Evolutionary conservation across 2,329 filamentous ascomycete species (phyloP).

Genomic region (Penicillium sp.): DNA sequence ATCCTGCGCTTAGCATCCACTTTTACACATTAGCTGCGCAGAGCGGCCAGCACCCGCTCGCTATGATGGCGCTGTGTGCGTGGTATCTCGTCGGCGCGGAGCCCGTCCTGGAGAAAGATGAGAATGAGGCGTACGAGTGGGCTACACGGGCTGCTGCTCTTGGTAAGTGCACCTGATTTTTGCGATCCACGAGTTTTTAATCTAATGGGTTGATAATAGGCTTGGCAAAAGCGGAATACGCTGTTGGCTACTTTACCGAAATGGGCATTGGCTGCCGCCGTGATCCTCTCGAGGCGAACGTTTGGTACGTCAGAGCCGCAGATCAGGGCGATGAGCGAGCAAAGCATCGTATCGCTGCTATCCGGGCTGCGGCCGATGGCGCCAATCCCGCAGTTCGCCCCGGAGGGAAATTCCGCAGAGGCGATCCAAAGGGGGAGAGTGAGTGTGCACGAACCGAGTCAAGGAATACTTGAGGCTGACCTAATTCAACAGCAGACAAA

Average conservation of each 20-base stretch:
- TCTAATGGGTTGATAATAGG: constrained; percentile 29
- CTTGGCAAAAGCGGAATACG: constrained; percentile 76
- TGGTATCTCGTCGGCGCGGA: constrained; percentile 98
- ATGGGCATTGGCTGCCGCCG: constrained; percentile 96
- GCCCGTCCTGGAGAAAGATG: constrained; percentile 89
- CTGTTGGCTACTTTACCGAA: constrained; percentile 95
- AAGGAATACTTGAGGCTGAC: constrained; percentile 5
- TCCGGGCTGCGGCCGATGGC: constrained; percentile 75
- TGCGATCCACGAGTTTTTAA: too few species aligned
- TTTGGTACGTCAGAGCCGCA: constrained; percentile 96
- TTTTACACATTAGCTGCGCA: constrained; percentile 96
- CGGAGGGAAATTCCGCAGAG: constrained; percentile 14
- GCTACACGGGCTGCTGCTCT: constrained; percentile 80
- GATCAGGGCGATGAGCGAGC: constrained; percentile 89
- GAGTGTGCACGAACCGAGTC: constrained; percentile 10
- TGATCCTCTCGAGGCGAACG: constrained; percentile 94
- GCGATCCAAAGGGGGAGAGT: constrained; percentile 14
- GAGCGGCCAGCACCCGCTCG: constrained; percentile 75
- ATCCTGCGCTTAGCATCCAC: constrained; percentile 91
- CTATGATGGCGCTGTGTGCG: constrained; percentile 98
- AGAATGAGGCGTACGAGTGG: constrained; percentile 97
- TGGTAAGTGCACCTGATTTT: constrained; percentile 59
- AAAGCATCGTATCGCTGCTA: constrained; percentile 81
- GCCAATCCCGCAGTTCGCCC: constrained; percentile 36
- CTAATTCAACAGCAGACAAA: constrained; percentile 13